Conservation (phyloP, 1,284 basidiomycete genomes). For the Ceratobasidium sp. region DNA sequence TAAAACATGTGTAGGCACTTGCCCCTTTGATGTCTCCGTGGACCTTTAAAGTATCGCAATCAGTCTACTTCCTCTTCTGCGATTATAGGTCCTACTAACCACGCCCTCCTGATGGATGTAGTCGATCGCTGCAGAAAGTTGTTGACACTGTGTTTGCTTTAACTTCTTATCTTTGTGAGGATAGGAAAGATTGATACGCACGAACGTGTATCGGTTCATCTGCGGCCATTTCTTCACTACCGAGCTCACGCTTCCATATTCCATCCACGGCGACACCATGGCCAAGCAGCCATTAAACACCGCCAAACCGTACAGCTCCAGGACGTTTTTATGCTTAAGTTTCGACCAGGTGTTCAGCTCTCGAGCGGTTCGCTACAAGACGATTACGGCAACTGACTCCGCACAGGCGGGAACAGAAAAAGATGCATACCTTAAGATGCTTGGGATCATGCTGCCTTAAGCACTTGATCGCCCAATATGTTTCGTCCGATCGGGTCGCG, state of each 20-base stretch:
- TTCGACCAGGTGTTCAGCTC: slow-evolving; percentile 3
- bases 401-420: background rate
- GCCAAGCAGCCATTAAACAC: background rate
- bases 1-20: background rate
- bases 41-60: background rate
- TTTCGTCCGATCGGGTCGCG: background rate
- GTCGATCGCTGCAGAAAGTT: background rate
- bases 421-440: background rate
- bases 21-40: slow-evolving; percentile 29
- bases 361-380: background rate
- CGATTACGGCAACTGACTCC: background rate
- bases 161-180: background rate
- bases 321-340: background rate
- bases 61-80: background rate
- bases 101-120: background rate
- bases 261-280: slow-evolving; percentile 30
- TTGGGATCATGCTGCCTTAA: background rate
- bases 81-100: background rate
- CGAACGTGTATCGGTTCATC: background rate
- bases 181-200: background rate
- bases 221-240: background rate
- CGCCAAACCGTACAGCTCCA: background rate
- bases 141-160: background rate
- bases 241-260: background rate
- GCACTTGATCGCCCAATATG: background rate